Base-by-base conservation (phyloP, 2,329 filamentous ascomycete species). In the Fusarium poae region DNA sequence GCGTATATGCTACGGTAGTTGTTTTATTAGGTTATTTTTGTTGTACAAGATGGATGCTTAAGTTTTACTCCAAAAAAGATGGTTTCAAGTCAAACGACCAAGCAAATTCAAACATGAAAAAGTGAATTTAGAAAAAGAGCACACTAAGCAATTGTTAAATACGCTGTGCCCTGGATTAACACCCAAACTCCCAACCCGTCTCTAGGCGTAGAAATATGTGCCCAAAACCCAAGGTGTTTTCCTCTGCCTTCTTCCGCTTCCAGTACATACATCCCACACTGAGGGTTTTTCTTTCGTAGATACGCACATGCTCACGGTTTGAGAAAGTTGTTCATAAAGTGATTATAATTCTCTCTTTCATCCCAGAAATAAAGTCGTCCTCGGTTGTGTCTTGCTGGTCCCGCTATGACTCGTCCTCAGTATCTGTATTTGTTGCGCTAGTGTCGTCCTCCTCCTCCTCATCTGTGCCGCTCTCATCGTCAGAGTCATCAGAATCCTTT, bases 381-480 rank as follows among this genome's bases (percentile, higher is more conserved):
- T 91, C 89, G 3, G 89, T 91, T 15, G 88, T 90, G 75, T 43
- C 13, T n/a, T 21, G 5, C 15, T 18, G 40, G 10, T 16, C 21
- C 91, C 43, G 27, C 43, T 45, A 45, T 30, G 43, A 83, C 77
- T 89, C 86, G 27, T 87, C 85, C 75, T 91, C 89, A 3, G 89
- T 91, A 71, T 90, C 88, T 16, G 88, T 90, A 75, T 92, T 89
- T 16, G 89, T 92, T 67, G 86, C 89, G 74, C 88, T 91, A 35
- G 88, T 89, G 77, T 89, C 87, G 77, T 89, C 87, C 30, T 86
- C 84, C 74, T 84, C 87, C 75, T 91, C 90, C 64, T 97, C 93
- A 18, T 82, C 81, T 13, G 91, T 93, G 68, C 92, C 91, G 67
- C 93, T 97, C 82, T 97, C 93, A 23, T 94, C 93, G 53, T 92